phyloP scores from a whole-genome alignment of 768 basidiomycete genomes.

The Lactarius evosmus region DNA sequence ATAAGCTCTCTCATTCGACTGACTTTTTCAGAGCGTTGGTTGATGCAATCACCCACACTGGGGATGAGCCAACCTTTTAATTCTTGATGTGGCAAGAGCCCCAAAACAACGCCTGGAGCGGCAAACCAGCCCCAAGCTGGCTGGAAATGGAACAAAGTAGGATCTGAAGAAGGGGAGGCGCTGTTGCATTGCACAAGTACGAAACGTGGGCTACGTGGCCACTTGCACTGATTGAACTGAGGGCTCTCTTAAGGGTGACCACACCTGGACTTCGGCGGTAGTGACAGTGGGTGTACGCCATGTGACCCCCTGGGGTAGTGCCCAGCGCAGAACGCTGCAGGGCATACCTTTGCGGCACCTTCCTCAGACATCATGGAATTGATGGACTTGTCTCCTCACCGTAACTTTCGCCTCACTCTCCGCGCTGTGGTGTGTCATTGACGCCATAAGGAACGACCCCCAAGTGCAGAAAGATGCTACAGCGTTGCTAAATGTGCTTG shows the following conservation, averaged over 20 bases:
- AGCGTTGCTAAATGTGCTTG: neutral
- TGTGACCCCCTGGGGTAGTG: too few species aligned
- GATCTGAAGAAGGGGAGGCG: too few species aligned
- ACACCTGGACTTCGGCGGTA: neutral
- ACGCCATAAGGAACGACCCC: neutral
- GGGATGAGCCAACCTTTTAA: too few species aligned
- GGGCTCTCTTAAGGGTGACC: too few species aligned
- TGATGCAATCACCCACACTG: neutral
- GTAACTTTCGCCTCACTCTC: neutral
- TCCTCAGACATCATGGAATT: neutral
- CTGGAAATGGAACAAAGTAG: too few species aligned
- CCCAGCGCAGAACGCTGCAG: too few species aligned
- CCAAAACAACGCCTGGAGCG: neutral
- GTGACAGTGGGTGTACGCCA: neutral
- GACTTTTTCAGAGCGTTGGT: neutral
- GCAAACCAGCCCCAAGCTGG: too few species aligned
- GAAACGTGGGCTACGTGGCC: too few species aligned
- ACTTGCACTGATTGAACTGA: neutral
- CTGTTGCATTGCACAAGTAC: too few species aligned
- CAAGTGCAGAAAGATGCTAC: neutral
- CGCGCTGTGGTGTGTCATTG: neutral
- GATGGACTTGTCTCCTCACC: neutral
- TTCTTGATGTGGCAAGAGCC: too few species aligned
- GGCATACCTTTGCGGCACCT: neutral
- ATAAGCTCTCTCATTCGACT: too few species aligned